Evolutionary conservation across 2,329 filamentous ascomycete species (phyloP), one percentile per base, ranked within the genome.

Genomic region (Penicillium sp.): DNA sequence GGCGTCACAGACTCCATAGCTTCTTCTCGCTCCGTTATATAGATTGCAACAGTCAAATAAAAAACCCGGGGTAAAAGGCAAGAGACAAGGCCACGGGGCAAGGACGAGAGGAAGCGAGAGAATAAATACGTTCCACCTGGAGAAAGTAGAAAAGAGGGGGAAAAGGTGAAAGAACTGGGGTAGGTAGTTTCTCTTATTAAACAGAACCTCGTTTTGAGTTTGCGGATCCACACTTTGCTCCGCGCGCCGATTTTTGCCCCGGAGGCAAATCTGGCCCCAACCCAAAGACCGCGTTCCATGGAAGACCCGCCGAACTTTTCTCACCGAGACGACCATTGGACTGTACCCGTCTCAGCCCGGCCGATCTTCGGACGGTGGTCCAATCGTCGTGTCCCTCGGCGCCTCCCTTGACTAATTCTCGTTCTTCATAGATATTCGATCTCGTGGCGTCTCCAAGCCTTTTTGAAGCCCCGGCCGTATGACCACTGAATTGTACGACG

Each of bases 1-100:
- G 50, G 16, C 4, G 50, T 53, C 12, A 63, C 58, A 7, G 52
- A 28, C 16, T 58, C 60, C 61, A 63, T 63, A 13, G 21, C 18
- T 21, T 21, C 18, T 55, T 28, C 24, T 47, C 15, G 23, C 21
- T 39, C 2, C 18, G 18, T 21, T 21, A 21, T 21, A 21, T 21
- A 21, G 18, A 21, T 21, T 21, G 18, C 18, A 21, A 21, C 18
- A 21, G 18, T 21, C 18, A 2, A 15, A 4, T 12, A 21, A 38
- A 21, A 26, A 42, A 36, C 16, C 24, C 13, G n/a, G 16, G 31
- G 13, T 26, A 31, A 46, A 45, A 21, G 12, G 34, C 33, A 43
- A 49, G 10, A 44, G 31, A 13, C 6, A 24, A 21, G 6, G 23
- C n/a, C 18, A 21, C 18, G 3, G 18, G 18, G 3, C 18, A 23